phyloP scores from a whole-genome alignment of 2,329 filamentous ascomycete genomes.

The Talaromyces sp. region DNA sequence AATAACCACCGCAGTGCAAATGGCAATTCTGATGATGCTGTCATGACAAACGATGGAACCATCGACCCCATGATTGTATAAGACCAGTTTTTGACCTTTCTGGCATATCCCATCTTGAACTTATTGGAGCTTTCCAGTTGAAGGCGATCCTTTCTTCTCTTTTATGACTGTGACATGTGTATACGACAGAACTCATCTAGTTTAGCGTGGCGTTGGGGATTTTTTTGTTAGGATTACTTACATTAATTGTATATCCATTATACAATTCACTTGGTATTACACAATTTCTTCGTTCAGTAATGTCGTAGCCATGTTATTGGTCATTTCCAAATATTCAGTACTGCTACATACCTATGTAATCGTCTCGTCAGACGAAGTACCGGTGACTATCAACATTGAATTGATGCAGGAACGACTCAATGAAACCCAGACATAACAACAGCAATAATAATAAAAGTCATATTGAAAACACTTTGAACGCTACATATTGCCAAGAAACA shows the following conservation, averaged over 20 bases:
- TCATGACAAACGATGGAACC: conserved; percentile 39
- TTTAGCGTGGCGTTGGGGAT: conserved; percentile 18
- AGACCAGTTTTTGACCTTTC: neutral
- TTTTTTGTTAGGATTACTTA: conserved; percentile 4
- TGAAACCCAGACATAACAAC: no score
- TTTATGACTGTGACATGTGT: conserved; percentile 3
- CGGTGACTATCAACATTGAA: no score
- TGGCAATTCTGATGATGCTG: conserved; percentile 30
- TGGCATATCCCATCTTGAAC: neutral
- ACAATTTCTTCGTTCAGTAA: neutral
- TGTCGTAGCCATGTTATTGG: neutral
- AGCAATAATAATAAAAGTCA: neutral
- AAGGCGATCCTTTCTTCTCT: neutral
- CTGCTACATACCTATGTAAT: no score
- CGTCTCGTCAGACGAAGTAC: no score
- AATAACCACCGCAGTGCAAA: conserved; percentile 20
- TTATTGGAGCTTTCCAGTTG: neutral
- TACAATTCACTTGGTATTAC: neutral
- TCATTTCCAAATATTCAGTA: neutral
- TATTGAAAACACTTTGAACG: neutral
- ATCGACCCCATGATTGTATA: conserved; percentile 37
- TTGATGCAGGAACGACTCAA: no score
- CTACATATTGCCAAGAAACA: neutral
- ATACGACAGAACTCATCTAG: neutral
- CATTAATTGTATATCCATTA: neutral